These are phyloP conservation scores for Solanum tarijense DNA, from an alignment of 257 asterid genomes.

Conservation along the genomic window DNA sequence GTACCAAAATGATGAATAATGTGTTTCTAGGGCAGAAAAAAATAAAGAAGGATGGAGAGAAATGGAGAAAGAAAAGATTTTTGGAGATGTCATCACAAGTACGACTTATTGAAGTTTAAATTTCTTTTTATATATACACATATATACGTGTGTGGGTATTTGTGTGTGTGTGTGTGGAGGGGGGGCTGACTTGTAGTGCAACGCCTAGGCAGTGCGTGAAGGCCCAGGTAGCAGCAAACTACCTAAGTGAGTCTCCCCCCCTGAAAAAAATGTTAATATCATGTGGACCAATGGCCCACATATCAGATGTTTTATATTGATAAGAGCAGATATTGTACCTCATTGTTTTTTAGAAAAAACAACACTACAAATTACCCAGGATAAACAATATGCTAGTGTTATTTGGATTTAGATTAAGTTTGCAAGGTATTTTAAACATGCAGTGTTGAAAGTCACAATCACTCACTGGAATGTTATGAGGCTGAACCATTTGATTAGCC, in stretches of 20 bases:
- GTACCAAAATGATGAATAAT: not conserved
- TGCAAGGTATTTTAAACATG: not conserved
- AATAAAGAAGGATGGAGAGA: not conserved
- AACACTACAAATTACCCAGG: not conserved
- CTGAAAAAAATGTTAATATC: not conserved
- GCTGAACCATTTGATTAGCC: constrained; percentile 5
- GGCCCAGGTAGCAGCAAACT: not conserved
- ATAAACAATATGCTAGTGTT: not conserved
- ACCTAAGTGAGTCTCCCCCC: not conserved
- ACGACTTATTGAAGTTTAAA: not conserved
- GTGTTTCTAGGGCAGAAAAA: not conserved
- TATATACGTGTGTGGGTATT: not conserved
- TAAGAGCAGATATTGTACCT: not conserved
- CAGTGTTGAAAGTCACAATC: not conserved
- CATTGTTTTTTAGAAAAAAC: not conserved
- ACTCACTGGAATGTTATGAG: constrained; percentile 10
- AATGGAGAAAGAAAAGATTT: not conserved
- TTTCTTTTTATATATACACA: not conserved
- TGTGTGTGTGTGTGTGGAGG: too few species aligned
- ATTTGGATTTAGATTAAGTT: not conserved
- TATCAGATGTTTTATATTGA: not conserved
- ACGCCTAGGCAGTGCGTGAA: not conserved
- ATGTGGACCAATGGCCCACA: not conserved
- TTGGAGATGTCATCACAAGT: not conserved
- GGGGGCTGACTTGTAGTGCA: not conserved